Base-by-base conservation (phyloP, 306 rosid genomes). In the Sophora flavescens region DNA sequence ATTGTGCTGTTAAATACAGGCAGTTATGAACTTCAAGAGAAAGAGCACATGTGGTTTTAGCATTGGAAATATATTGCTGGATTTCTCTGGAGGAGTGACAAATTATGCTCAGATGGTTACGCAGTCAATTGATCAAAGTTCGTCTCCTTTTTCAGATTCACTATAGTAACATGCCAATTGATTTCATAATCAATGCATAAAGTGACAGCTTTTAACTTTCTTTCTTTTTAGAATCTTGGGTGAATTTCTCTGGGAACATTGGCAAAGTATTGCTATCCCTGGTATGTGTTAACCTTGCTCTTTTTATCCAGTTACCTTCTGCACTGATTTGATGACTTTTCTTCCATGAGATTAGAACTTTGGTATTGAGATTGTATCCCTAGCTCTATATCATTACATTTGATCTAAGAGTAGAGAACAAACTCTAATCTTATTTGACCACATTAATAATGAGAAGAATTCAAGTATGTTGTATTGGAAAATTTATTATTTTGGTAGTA, bases 81-180 rank as follows among this genome's bases (percentile, higher is more conserved):
- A 92, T 83, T 85, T 90, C 57, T 26, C 73, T 5, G 97, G 96
- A 84, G 89, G 90, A 39, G 47, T 84, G 17, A 63, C 89, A 71
- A 88, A 75, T 70, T 87, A 84, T 51, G 76, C 72, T 6, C 93
- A 92, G 77, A 90, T 92, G 97, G 82, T 70, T 72, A 72, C 84
- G 32, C 97, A 92, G 8, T 92, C 97, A 60, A 78, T 86, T 67
- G 97, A 92, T 75, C 97, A 92, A 86, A 85, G 97, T 92, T 10
- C 52, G 78, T 70, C 48, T 42, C 73, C 62, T 52, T 45, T 67
- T 57, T 63, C 48, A 61, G 36, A 70, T 35, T 63, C 69, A 30
- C 45, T 18, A 54, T 35, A 28, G 22, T 30, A 51, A 28, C 32
- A 38, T 75, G 4, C 11, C 66, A 54, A 47, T 3, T 67, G n/a